Evolutionary conservation across 2,329 filamentous ascomycete species (phyloP), one percentile per base, ranked within the genome.

Genomic region (Penicillium sp.): DNA sequence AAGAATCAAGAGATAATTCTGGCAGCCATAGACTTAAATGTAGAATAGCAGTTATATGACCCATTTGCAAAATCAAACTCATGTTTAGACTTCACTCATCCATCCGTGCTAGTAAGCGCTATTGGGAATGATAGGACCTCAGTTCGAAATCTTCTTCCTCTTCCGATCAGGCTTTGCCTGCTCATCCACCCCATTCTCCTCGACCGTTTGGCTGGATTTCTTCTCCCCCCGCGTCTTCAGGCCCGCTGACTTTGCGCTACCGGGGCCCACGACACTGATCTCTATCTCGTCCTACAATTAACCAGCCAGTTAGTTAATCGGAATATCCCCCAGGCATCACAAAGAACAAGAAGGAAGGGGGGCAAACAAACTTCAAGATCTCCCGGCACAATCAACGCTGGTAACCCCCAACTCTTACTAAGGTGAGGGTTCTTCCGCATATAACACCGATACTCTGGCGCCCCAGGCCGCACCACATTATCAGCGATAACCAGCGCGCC

Each of bases 401-500:
- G 47, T 9, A 66, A 44, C 13, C 38, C 62, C 61, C 62, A 64
- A 55, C 56, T 62, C 28, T 62, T 51, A 38, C 37, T 15, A 5
- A 66, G 49, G 5, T 42, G 42, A 12, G 50, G 1, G 54, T 62
- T 54, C 19, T 50, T 28, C 3, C 62, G 64, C 28, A 66, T 45
- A 60, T 62, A 59, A 30, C 49, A 50, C 2, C 61, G 57, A 44
- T 66, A 66, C 40, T 54, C 30, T 12, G 64, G 64, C 17, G 62
- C 62, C 24, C 62, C 59, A 33, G 63, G 63, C 12, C 58, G 17
- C 4, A 63, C 33, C 22, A 65, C 54, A 59, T 65, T 65, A 58
- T 67, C 62, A 22, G 65, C 65, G 13, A 67, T 53, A 7, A 67
- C 58, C 40, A 67, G 44, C 19, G 58, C 37, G 7, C 62, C 65